Conservation (phyloP, 441 rosid genomes). For the Jatropha multifida region DNA sequence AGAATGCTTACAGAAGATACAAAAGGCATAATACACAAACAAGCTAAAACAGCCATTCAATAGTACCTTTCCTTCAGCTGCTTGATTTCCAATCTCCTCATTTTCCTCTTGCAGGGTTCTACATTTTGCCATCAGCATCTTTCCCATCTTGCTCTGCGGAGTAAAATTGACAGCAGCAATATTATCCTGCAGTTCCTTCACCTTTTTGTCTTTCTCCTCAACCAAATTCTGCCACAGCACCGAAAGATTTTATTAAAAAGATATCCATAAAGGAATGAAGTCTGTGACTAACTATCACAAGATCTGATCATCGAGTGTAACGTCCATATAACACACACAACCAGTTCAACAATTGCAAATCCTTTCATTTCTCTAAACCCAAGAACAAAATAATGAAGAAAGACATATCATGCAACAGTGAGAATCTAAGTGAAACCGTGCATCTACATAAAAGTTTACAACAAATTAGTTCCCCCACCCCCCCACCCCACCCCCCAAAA, state of each 20-base stretch:
- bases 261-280: background rate
- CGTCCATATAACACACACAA: background rate
- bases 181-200: conserved; percentile 93
- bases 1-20: background rate
- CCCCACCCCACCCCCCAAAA: background rate
- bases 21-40: background rate
- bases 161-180: conserved; percentile 89
- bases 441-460: background rate
- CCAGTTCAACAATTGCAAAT: background rate
- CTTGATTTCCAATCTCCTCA: conserved; percentile 96
- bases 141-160: conserved; percentile 94
- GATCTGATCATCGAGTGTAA: background rate
- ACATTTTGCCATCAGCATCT: conserved; percentile 95
- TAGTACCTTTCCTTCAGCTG: conserved; percentile 91
- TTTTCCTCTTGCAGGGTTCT: conserved; percentile 96
- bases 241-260: conserved; percentile 17
- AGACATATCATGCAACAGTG: background rate
- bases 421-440: background rate
- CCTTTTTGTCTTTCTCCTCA: conserved; percentile 94
- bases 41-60: conserved; percentile 8
- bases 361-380: background rate
- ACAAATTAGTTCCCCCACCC: background rate
- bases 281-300: background rate
- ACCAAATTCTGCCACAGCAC: conserved; percentile 67
- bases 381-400: background rate